Evolutionary conservation across 2,329 filamentous ascomycete species (phyloP).

Genomic region (Beauveria pseudobassiana): DNA sequence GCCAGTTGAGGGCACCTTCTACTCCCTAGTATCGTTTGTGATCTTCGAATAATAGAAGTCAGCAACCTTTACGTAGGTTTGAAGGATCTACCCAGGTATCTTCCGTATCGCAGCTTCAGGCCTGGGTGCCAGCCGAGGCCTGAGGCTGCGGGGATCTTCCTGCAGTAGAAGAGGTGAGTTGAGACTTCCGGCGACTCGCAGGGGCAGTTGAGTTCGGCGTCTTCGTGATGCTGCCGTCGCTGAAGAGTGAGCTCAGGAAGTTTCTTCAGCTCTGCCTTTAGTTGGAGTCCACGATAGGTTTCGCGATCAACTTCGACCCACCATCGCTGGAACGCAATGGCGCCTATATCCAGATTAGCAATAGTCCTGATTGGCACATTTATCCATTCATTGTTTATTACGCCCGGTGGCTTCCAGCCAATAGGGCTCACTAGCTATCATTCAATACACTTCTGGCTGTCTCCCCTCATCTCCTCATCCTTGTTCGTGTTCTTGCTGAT

Average conservation of each 20-base stretch:
- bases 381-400: too few relatives aligned
- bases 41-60: conserved; percentile 6
- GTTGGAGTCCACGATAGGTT: not conserved
- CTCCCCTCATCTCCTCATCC: too few relatives aligned
- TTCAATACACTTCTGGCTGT: too few relatives aligned
- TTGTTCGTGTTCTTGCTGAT: too few relatives aligned
- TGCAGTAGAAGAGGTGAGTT: not conserved
- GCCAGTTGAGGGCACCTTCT: not conserved
- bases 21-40: not conserved
- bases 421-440: too few relatives aligned
- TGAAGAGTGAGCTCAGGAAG: not conserved
- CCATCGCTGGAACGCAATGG: not conserved
- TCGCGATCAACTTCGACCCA: not conserved
- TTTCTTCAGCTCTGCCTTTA: not conserved
- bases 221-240: not conserved
- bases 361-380: too few relatives aligned
- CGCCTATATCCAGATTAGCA: too few relatives aligned
- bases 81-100: not conserved
- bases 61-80: not conserved
- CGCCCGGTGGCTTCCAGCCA: too few relatives aligned
- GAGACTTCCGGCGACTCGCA: not conserved
- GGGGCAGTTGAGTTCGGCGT: not conserved
- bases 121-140: not conserved
- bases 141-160: conserved; percentile 3
- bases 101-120: conserved; percentile 1